These are phyloP conservation scores for Nyctanthes arbortristis DNA, from an alignment of 257 asterid genomes.

Conservation along the genomic window DNA sequence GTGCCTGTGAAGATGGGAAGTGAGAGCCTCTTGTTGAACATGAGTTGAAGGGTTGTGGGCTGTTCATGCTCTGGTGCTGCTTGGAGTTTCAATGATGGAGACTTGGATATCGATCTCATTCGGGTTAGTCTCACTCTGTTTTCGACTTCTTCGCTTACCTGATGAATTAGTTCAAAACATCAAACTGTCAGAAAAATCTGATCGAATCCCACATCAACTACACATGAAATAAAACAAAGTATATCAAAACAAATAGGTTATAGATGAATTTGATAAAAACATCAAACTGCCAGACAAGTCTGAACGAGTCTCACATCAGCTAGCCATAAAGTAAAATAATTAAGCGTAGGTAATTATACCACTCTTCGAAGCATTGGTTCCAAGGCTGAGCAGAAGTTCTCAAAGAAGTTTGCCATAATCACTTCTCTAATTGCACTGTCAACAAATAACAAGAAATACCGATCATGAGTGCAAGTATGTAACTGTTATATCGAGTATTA, in stretches of 20 bases:
- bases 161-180: neutral
- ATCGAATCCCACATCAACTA: too few species aligned
- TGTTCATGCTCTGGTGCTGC: slow-evolving; percentile 22
- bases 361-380: slow-evolving; percentile 79
- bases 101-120: slow-evolving; percentile 26
- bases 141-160: slow-evolving; percentile 79
- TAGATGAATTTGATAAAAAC: neutral
- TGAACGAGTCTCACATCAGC: too few species aligned
- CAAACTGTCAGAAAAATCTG: neutral
- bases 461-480: neutral
- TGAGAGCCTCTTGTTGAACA: slow-evolving; percentile 33
- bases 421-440: slow-evolving; percentile 65
- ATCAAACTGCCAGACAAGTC: neutral
- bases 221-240: too few species aligned
- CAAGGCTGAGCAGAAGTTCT: slow-evolving; percentile 55
- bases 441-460: neutral
- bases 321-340: too few species aligned
- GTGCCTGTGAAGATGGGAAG: slow-evolving; percentile 65
- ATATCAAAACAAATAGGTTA: too few species aligned
- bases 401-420: slow-evolving; percentile 50
- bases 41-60: slow-evolving; percentile 30
- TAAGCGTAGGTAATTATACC: slow-evolving; percentile 37
- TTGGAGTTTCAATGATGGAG: slow-evolving; percentile 44
- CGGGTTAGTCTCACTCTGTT: slow-evolving; percentile 36
- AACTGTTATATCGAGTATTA: neutral